phyloP scores from a whole-genome alignment of 2,329 filamentous ascomycete species.

The Claviceps capensis region DNA sequence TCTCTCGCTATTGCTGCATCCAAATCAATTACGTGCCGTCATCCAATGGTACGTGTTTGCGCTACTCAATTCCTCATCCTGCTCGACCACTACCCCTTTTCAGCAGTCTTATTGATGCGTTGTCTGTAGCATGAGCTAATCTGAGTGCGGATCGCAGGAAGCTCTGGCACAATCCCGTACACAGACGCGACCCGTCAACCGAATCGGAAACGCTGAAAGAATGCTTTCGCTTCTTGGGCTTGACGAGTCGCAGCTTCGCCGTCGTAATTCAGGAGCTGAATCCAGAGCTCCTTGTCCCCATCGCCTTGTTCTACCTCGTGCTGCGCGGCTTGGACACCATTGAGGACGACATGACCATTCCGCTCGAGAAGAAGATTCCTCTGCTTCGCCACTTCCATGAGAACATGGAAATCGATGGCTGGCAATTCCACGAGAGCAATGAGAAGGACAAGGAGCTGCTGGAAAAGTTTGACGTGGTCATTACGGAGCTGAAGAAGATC shows the following conservation, averaged over 20 bases:
- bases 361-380: constrained; percentile 69
- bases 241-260: constrained; percentile 87
- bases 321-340: constrained; percentile 93
- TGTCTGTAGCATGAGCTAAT: neutral
- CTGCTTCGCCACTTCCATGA: constrained; percentile 72
- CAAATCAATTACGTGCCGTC: constrained; percentile 64
- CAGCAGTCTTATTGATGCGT: neutral
- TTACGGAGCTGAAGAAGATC: constrained; percentile 76
- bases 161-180: constrained; percentile 89
- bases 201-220: constrained; percentile 60
- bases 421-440: constrained; percentile 78
- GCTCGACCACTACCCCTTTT: neutral
- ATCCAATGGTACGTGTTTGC: constrained; percentile 60
- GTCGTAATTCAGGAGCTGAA: constrained; percentile 93
- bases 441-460: constrained; percentile 92
- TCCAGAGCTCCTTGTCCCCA: constrained; percentile 78
- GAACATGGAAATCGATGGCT: constrained; percentile 68
- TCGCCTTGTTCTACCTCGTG: constrained; percentile 85
- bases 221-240: constrained; percentile 76
- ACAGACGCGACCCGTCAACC: constrained; percentile 62
- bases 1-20: constrained; percentile 63
- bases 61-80: constrained; percentile 8
- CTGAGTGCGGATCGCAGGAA: constrained; percentile 46
- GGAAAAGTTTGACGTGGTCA: constrained; percentile 80
- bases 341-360: constrained; percentile 94